Evolutionary conservation across 352 stramenopile species (phyloP), one percentile per base, ranked within the genome.

Genomic region (Albugo laibachii): DNA sequence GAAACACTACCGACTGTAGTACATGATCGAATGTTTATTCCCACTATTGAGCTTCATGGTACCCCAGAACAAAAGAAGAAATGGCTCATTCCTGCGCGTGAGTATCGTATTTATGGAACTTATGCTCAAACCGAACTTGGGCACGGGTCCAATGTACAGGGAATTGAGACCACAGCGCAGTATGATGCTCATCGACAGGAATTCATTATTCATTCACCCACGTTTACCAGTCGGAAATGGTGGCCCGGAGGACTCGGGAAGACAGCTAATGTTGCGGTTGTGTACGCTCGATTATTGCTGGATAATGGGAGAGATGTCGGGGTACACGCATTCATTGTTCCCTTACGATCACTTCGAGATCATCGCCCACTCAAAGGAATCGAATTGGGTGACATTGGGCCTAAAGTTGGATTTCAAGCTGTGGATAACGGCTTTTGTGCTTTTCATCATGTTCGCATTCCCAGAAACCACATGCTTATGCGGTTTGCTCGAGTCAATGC

Each of bases 271-370:
- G 83, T 96, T 61, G 92, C 89, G 82, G 95, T 38, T 97, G 97
- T 65, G 91, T 91, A 14, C 83, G 82, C 38, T 71, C 97, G 6
- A 78, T 97, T 39, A 61, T 91, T 16, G 46, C 64, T 20, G 77
- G 70, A 24, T 56, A 54, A 56, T 55, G 85, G 57, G 71, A 87
- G 36, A 31, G 24, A 31, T 31, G 24, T 31, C 8, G 94, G 94
- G 5, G 82, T 97, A 38, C 92, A 97, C 65, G 94, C 87, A 57
- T 98, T 98, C 59, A 65, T 98, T 36, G 82, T 98, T 34, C 93
- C 75, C 13, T 49, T 98, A 5, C 81, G 93, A n/a, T 75, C 96
- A 36, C 60, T 80, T 56, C 66, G 92, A 41, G 82, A 63, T 13
- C 67, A 83, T 44, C 41, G 49, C 19, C 57, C 63, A 15, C 45